Conservation (phyloP, 495 filamentous ascomycete genomes). For the Barbatosphaeria neglecta region DNA sequence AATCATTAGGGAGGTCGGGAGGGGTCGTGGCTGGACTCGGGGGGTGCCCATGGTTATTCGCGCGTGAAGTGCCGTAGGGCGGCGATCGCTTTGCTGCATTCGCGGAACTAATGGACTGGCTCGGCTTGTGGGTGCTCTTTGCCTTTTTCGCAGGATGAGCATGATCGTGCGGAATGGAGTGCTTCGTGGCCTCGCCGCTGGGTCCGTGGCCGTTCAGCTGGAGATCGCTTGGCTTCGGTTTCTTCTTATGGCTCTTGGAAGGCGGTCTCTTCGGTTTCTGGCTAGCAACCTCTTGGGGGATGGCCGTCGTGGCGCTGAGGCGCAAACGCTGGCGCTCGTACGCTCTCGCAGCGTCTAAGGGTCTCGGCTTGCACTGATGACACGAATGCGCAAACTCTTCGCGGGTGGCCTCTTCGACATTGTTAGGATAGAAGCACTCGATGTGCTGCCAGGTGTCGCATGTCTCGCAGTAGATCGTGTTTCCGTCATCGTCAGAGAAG, state of each 20-base stretch:
- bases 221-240: slow-evolving; percentile 41
- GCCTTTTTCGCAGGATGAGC: slow-evolving; percentile 48
- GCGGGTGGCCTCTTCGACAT: slow-evolving; percentile 57
- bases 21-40: slow-evolving; percentile 45
- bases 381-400: slow-evolving; percentile 64
- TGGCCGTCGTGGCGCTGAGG: slow-evolving; percentile 38
- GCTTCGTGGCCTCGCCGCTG: slow-evolving; percentile 20
- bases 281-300: slow-evolving; percentile 37
- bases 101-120: slow-evolving; percentile 55
- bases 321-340: slow-evolving; percentile 44
- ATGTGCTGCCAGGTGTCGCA: slow-evolving; percentile 99
- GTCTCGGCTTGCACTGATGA: slow-evolving; percentile 68
- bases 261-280: slow-evolving; percentile 59
- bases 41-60: slow-evolving; percentile 32
- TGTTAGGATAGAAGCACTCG: slow-evolving; percentile 78
- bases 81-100: slow-evolving; percentile 42
- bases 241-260: slow-evolving; percentile 67
- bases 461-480: slow-evolving; percentile 88
- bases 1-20: slow-evolving; percentile 41
- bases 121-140: slow-evolving; percentile 64
- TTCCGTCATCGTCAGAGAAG: slow-evolving; percentile 88
- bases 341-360: slow-evolving; percentile 58
- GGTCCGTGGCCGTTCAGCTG: slow-evolving; percentile 35
- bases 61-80: slow-evolving; percentile 27
- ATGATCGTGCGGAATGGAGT: slow-evolving; percentile 22